These are phyloP conservation scores for Hirsutella minnesotensis DNA, from an alignment of 2,329 filamentous ascomycete species.

Conservation along the genomic window DNA sequence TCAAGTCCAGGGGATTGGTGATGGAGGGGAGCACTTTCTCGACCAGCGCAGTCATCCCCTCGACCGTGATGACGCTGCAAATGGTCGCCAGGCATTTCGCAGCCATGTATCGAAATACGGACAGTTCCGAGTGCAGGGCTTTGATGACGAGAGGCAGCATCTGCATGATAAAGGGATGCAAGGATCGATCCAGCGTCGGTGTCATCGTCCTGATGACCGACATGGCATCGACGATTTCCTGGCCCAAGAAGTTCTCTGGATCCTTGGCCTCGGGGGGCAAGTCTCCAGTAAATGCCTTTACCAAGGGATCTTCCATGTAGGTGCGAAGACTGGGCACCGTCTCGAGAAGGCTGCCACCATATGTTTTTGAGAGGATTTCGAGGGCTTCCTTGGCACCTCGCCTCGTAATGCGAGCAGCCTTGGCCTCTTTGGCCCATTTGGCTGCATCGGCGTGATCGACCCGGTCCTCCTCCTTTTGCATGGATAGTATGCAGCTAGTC, in stretches of 20 bases:
- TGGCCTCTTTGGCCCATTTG: constrained; percentile 81
- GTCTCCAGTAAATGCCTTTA: constrained; percentile 58
- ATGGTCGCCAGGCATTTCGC: constrained; percentile 96
- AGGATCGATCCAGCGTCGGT: constrained; percentile 68
- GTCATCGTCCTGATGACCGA: constrained; percentile 85
- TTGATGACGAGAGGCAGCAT: constrained; percentile 79
- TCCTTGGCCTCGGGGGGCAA: constrained; percentile 64
- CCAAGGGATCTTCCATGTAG: constrained; percentile 73
- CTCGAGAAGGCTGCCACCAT: constrained; percentile 66
- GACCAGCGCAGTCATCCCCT: constrained; percentile 92
- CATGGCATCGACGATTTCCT: constrained; percentile 87
- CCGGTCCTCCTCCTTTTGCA: constrained; percentile 94
- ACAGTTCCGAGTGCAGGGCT: constrained; percentile 76
- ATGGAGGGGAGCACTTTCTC: constrained; percentile 88
- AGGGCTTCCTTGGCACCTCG: constrained; percentile 90
- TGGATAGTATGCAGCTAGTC: constrained; percentile 72
- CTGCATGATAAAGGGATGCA: constrained; percentile 71
- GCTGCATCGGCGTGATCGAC: constrained; percentile 85
- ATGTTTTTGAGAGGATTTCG: constrained; percentile 72
- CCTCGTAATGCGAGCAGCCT: constrained; percentile 77
- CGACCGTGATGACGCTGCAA: constrained; percentile 89
- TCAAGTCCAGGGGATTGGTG: constrained; percentile 78
- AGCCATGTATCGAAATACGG: constrained; percentile 90
- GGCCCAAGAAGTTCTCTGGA: constrained; percentile 64
- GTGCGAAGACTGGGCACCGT: constrained; percentile 71